Percentiles rank a stretch among this genome's conserved stretches.
phyloP scores from a whole-genome alignment of 306 rosid species.

The Pueraria montana region DNA sequence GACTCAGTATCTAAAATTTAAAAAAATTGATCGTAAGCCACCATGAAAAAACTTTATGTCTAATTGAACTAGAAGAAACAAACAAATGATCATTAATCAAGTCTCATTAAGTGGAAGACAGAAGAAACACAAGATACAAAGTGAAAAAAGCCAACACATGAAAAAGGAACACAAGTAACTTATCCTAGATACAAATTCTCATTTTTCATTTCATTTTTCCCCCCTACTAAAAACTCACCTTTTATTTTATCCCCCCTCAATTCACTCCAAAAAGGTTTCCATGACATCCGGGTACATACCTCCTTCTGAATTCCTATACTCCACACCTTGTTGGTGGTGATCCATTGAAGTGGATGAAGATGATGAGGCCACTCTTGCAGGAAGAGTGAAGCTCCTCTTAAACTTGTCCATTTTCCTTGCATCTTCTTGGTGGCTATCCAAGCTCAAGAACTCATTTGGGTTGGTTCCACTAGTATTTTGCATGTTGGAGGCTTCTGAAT shows the following conservation, averaged over 20 bases:
- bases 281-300: conserved; percentile 89
- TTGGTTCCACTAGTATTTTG: conserved; percentile 56
- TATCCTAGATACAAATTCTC: conserved; percentile 72
- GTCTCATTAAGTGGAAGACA: conserved; percentile 57
- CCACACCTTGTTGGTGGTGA: conserved; percentile 68
- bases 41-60: conserved; percentile 44
- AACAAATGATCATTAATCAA: conserved; percentile 59
- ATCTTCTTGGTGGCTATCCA: conserved; percentile 75
- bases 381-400: conserved; percentile 85
- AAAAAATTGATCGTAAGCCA: conserved; percentile 1
- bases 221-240: conserved; percentile 28
- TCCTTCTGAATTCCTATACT: conserved; percentile 76
- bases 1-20: conserved; percentile 22
- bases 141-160: conserved; percentile 56
- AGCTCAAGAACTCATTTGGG: conserved; percentile 87
- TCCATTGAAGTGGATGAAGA: conserved; percentile 90
- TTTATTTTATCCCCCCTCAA: neutral
- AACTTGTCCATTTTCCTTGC: conserved; percentile 82
- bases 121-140: conserved; percentile 60
- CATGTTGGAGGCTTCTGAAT: conserved; percentile 59
- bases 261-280: conserved; percentile 93
- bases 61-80: conserved; percentile 58
- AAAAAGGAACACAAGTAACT: conserved; percentile 60
- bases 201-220: conserved; percentile 21
- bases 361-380: conserved; percentile 83